Percentiles rank a stretch among this genome's conserved stretches.
Conservation (phyloP, 2,329 filamentous ascomycete genomes). For the Fusarium bactridioides region DNA sequence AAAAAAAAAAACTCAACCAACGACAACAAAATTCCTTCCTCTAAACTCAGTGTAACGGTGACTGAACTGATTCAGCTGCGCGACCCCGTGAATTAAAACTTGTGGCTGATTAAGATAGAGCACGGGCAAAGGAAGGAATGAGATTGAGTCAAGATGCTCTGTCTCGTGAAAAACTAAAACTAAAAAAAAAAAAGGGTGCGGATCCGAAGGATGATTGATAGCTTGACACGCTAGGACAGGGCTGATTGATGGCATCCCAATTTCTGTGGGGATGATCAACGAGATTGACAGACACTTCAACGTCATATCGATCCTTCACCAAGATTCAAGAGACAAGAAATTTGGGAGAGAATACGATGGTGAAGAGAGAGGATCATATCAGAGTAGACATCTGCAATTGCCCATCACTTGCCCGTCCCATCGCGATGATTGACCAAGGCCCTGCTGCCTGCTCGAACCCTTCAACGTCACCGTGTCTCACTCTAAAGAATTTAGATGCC, state of each 20-base stretch:
- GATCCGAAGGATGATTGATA: conserved; percentile 5
- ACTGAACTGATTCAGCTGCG: neutral
- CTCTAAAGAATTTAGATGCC: neutral
- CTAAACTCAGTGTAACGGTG: neutral
- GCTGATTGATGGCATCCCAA: neutral
- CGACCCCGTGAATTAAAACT: neutral
- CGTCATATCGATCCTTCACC: conserved; percentile 4
- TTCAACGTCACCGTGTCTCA: neutral
- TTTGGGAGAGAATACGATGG: neutral
- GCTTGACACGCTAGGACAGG: conserved; percentile 5
- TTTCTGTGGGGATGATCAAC: neutral
- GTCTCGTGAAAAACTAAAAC: neutral
- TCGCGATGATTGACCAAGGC: neutral
- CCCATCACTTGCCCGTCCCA: neutral
- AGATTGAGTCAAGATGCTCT: neutral
- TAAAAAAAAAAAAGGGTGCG: neutral
- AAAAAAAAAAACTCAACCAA: neutral
- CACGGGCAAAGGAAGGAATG: neutral
- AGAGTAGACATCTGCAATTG: neutral
- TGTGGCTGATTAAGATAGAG: neutral
- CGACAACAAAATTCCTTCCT: neutral
- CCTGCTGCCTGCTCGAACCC: neutral
- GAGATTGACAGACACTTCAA: neutral
- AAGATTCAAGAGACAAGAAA: neutral
- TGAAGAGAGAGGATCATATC: neutral